Evolutionary conservation across 495 filamentous ascomycete genomes (phyloP).

Genomic region (Aspergillus nanangensis): DNA sequence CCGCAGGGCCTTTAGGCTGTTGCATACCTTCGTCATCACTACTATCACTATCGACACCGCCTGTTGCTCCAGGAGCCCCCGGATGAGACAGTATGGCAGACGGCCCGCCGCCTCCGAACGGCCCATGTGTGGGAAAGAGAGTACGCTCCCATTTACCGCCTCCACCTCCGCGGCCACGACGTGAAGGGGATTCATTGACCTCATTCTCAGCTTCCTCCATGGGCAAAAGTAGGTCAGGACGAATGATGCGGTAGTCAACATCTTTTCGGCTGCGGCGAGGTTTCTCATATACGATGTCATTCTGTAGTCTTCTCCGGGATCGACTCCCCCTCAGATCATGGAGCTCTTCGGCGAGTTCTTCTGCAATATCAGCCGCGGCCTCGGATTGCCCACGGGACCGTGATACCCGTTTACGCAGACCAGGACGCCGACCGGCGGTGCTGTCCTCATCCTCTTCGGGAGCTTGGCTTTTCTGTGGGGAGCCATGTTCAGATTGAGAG

Average conservation of each 20-base stretch:
- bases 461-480: conserved; percentile 39
- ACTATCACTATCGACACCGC: conserved; percentile 86
- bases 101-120: conserved; percentile 81
- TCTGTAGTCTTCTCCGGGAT: conserved; percentile 46
- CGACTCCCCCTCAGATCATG: conserved; percentile 59
- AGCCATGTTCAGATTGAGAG: conserved; percentile 45
- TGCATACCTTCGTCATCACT: conserved; percentile 82
- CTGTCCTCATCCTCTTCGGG: conserved; percentile 47
- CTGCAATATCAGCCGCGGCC: conserved; percentile 44
- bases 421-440: conserved; percentile 43
- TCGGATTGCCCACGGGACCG: conserved; percentile 52
- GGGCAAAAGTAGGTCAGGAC: conserved; percentile 63
- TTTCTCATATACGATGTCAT: conserved; percentile 55
- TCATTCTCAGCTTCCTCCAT: conserved; percentile 65
- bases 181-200: conserved; percentile 62
- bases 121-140: conserved; percentile 81
- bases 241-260: conserved; percentile 71
- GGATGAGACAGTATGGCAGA: conserved; percentile 70
- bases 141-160: conserved; percentile 61
- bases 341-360: conserved; percentile 79
- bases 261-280: conserved; percentile 52
- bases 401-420: conserved; percentile 45
- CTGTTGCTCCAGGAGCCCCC: conserved; percentile 65
- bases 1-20: conserved; percentile 43
- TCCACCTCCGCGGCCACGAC: conserved; percentile 49